Evolutionary conservation across 495 filamentous ascomycete species (phyloP), one percentile per base, ranked within the genome.

Genomic region (Terfezia claveryi): DNA sequence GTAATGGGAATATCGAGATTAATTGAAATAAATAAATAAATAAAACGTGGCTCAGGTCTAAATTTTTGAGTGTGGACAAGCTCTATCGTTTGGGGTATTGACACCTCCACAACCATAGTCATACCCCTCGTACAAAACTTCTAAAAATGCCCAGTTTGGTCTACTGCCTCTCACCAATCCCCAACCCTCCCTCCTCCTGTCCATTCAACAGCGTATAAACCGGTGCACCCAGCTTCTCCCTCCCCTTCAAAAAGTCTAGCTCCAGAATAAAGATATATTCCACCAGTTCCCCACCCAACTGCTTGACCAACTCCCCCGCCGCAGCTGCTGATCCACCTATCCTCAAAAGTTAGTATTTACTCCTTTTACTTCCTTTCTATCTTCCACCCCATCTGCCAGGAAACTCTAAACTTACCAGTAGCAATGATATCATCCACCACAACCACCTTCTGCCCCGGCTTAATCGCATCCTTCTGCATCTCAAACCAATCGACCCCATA

Each of bases 371-470:
- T 46, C 41, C 41, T 46, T 20, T 8, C 41, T 20, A 14, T 20
- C 41, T 20, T 46, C 41, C 41, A 14, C 41, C 41, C 41, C 1
- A 5, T 14, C 41, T 1, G 17, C 41, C 17, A 46, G 14, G 12
- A 4, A 46, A 6, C 41, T 46, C 17, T 7, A 32, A 7, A 32
- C 41, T 46, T 46, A 46, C 91, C 91, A 58, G 91, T 99, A 37
- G 91, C 91, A 69, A 99, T 96, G 62, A 99, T 89, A 67, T 99
- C 91, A 66, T 99, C 91, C 46, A 99, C 83, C 52, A 99, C 75
- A 57, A 99, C 68, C 17, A 94, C 89, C 66, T 79, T 82, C 75
- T 94, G 85, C 17, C 88, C 92, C 41, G 76, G 74, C 73, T 84
- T 83, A 64, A 96, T 79, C 11, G 80, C 78, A 68, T 80, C 87